phyloP scores from a whole-genome alignment of 305 asterid genomes.

The Solanum hybrid region DNA sequence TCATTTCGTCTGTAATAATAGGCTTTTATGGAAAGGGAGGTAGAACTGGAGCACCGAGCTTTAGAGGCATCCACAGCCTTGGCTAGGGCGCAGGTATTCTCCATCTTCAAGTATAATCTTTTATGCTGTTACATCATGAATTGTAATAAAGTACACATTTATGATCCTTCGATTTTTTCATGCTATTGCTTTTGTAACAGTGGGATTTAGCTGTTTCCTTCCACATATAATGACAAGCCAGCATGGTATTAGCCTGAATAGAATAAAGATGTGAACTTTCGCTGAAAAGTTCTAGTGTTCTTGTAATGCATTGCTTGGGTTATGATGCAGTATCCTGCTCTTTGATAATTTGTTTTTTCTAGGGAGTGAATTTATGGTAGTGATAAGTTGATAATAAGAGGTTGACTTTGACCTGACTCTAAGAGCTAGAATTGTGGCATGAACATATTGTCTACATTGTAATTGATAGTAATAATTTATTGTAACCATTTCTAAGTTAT shows the following conservation, averaged over 20 bases:
- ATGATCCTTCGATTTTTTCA: not conserved
- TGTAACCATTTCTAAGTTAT: not conserved
- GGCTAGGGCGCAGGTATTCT: slow-evolving; percentile 87
- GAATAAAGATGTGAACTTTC: not conserved
- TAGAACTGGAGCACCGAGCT: slow-evolving; percentile 91
- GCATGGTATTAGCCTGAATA: not conserved
- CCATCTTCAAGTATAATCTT: not conserved
- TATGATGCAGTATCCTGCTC: not conserved
- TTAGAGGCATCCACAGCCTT: slow-evolving; percentile 88
- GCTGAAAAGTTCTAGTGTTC: not conserved
- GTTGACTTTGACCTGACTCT: not conserved
- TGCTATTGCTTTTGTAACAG: not conserved
- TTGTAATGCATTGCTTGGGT: not conserved
- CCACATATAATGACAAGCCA: not conserved
- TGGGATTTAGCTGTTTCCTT: not conserved
- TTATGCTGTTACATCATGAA: not conserved
- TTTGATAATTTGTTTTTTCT: not conserved
- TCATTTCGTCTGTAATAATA: slow-evolving; percentile 20
- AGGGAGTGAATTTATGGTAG: not conserved
- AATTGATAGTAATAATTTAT: not conserved
- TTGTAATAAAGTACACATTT: not conserved
- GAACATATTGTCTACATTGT: not conserved
- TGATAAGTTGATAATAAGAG: not conserved
- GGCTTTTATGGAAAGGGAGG: slow-evolving; percentile 99
- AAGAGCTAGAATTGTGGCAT: not conserved